Conservation (phyloP, 495 filamentous ascomycete genomes). For the Penicillium goetzii region DNA sequence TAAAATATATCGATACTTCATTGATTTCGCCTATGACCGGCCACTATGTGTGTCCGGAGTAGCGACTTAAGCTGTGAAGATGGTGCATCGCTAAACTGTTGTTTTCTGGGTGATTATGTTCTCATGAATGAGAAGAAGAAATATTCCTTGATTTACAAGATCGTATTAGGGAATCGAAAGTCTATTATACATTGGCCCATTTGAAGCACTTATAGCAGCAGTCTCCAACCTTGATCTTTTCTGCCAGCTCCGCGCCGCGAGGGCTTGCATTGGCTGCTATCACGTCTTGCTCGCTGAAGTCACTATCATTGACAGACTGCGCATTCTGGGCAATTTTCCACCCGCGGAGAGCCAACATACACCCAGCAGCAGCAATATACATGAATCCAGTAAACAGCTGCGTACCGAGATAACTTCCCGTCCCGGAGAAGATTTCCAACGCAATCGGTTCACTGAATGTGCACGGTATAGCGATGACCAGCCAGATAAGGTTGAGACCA, state of each 20-base stretch:
- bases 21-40: not conserved
- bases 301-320: not conserved
- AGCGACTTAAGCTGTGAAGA: not conserved
- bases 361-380: conserved; percentile 16
- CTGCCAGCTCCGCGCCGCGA: not conserved
- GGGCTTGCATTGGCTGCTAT: not conserved
- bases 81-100: not conserved
- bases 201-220: not conserved
- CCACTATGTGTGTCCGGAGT: not conserved
- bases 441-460: conserved; percentile 73
- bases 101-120: not conserved
- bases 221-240: not conserved
- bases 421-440: conserved; percentile 57
- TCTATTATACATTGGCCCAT: conserved; percentile 4
- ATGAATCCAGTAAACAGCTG: conserved; percentile 64
- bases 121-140: too few relatives aligned
- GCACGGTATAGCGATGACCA: conserved; percentile 64
- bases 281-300: not conserved
- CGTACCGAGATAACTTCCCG: conserved; percentile 58
- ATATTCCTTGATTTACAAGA: too few relatives aligned
- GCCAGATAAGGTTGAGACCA: conserved; percentile 64
- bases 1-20: not conserved
- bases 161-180: not conserved
- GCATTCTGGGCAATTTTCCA: not conserved
- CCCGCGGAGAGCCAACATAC: conserved; percentile 4